Evolutionary conservation across 1,139 yeast genomes (phyloP).

Genomic region (Debaryomyces subglobosus): DNA sequence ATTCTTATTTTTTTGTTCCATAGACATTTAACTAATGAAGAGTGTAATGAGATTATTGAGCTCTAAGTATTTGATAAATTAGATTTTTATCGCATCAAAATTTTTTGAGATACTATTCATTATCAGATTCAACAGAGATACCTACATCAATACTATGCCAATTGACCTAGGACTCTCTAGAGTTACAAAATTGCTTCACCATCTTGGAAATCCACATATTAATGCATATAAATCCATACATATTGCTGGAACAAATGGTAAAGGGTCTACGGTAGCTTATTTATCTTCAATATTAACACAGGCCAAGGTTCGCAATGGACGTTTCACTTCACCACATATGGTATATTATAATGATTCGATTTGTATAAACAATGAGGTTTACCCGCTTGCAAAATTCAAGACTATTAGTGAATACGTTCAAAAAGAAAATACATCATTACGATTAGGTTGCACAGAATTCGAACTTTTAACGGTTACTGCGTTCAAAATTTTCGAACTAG

Average conservation of each 20-base stretch:
- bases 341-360: constrained; percentile 75
- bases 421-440: constrained; percentile 32
- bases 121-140: no score
- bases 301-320: constrained; percentile 60
- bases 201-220: constrained; percentile 71
- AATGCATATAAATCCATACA: constrained; percentile 64
- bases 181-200: constrained; percentile 54
- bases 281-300: constrained; percentile 61
- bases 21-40: constrained; percentile 11
- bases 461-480: constrained; percentile 86
- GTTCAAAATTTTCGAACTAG: constrained; percentile 65
- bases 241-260: constrained; percentile 94
- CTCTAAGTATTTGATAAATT: neutral
- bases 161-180: constrained; percentile 68
- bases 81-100: neutral
- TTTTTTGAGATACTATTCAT: neutral
- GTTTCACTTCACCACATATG: constrained; percentile 88
- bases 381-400: constrained; percentile 50
- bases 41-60: neutral
- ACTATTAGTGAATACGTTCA: constrained; percentile 44
- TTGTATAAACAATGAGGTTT: constrained; percentile 60
- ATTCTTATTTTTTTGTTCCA: constrained; percentile 21
- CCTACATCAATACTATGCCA: constrained; percentile 27
- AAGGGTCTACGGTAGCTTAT: constrained; percentile 88
- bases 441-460: constrained; percentile 79